Evolutionary conservation across 1,284 basidiomycete species (phyloP).

Genomic region (Taiwanofungus camphoratus): DNA sequence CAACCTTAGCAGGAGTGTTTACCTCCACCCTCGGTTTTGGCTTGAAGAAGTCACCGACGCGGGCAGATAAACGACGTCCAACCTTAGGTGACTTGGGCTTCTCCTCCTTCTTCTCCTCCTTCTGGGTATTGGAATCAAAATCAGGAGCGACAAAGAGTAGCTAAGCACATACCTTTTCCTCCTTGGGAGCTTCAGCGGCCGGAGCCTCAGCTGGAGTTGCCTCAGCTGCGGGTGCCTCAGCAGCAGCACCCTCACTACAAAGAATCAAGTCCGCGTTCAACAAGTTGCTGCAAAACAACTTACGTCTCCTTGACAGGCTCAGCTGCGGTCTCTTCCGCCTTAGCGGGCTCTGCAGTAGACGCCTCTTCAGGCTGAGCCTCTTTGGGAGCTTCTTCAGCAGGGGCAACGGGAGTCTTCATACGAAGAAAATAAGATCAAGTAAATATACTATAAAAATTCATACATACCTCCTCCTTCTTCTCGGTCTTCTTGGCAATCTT

Average conservation of each 20-base stretch:
- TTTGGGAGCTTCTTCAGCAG: constrained; percentile 37
- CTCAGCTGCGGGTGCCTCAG: constrained; percentile 30
- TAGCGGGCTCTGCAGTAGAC: constrained; percentile 19
- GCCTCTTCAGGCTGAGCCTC: constrained; percentile 21
- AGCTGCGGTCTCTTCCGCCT: constrained; percentile 27
- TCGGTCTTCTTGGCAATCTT: constrained; percentile 54
- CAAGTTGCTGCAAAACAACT: constrained; percentile 26
- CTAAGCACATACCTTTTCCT: constrained; percentile 48
- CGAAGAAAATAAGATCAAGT: not conserved
- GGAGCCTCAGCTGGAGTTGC: constrained; percentile 30
- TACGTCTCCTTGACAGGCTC: constrained; percentile 56
- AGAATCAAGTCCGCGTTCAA: not conserved
- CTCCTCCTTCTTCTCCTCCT: constrained; percentile 46
- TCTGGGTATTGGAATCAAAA: constrained; percentile 24
- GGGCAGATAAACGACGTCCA: constrained; percentile 69
- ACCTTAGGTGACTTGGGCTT: constrained; percentile 51
- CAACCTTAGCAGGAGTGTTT: constrained; percentile 73
- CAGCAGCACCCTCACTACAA: constrained; percentile 60
- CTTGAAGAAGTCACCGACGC: constrained; percentile 77
- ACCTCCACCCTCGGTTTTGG: constrained; percentile 66
- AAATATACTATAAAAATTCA: constrained; percentile 18
- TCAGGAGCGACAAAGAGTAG: not conserved
- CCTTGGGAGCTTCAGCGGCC: constrained; percentile 44
- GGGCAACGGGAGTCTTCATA: constrained; percentile 30
- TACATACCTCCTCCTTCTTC: constrained; percentile 62